Conservation (phyloP, 352 stramenopile species). For the Phytophthora ramorum region DNA sequence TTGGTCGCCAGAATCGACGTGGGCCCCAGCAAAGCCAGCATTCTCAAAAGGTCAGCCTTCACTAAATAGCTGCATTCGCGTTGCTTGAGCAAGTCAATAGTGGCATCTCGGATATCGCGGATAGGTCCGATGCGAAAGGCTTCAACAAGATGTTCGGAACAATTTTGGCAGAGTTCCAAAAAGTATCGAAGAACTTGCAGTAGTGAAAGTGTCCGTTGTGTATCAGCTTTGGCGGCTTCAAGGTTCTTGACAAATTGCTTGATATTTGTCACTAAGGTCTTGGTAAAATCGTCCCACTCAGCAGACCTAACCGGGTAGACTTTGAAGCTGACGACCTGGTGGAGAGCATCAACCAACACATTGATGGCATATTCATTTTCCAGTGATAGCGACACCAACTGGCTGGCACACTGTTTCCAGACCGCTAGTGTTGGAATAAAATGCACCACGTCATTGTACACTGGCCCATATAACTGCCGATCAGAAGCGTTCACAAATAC, state of each 20-base stretch:
- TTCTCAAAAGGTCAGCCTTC: conserved; percentile 62
- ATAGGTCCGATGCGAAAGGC: conserved; percentile 43
- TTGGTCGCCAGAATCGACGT: conserved; percentile 11
- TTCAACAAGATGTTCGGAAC: conserved; percentile 38
- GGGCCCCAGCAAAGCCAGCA: conserved; percentile 46
- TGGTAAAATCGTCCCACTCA: conserved; percentile 59
- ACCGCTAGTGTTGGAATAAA: conserved; percentile 49
- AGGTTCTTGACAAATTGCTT: conserved; percentile 53
- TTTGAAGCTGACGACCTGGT: conserved; percentile 44
- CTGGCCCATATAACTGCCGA: conserved; percentile 35
- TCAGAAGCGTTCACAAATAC: conserved; percentile 46
- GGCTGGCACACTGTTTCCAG: conserved; percentile 45
- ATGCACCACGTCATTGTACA: conserved; percentile 56
- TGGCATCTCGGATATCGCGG: conserved; percentile 42
- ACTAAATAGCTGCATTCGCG: conserved; percentile 56
- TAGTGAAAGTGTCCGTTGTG: conserved; percentile 44
- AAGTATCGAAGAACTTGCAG: conserved; percentile 56
- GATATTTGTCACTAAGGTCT: conserved; percentile 48
- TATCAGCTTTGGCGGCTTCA: conserved; percentile 23
- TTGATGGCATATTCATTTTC: conserved; percentile 42
- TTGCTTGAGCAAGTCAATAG: conserved; percentile 47
- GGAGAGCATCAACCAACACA: conserved; percentile 47
- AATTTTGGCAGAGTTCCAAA: conserved; percentile 49
- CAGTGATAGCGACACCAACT: conserved; percentile 41
- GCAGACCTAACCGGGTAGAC: conserved; percentile 39